Conservation (phyloP, 495 filamentous ascomycete genomes). For the Aspergillus ellipticus region DNA sequence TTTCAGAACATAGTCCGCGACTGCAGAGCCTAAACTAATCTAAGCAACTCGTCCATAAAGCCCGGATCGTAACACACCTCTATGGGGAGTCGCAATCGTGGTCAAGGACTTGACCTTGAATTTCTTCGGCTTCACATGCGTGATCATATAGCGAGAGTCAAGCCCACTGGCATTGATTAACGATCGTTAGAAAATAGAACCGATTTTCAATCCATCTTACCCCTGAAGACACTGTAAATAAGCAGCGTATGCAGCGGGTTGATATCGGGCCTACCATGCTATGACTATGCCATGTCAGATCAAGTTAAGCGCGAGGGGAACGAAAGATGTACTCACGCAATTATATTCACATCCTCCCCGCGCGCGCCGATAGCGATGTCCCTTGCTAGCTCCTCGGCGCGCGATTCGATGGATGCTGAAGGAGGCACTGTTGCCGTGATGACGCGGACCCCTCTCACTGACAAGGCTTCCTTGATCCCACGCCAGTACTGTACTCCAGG, state of each 20-base stretch:
- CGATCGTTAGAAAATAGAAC: slow-evolving; percentile 1
- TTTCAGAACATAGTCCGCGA: slow-evolving; percentile 80
- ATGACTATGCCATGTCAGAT: slow-evolving; percentile 47
- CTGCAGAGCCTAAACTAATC: slow-evolving; percentile 56
- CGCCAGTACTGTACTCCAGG: slow-evolving; percentile 89
- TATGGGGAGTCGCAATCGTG: slow-evolving; percentile 85
- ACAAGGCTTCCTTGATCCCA: slow-evolving; percentile 77
- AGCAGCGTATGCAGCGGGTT: slow-evolving; percentile 1
- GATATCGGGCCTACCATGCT: slow-evolving; percentile 57
- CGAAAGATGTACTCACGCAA: slow-evolving; percentile 60
- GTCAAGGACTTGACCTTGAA: slow-evolving; percentile 77
- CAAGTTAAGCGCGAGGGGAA: background rate
- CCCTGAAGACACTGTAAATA: slow-evolving; percentile 31
- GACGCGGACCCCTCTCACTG: slow-evolving; percentile 68
- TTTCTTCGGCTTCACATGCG: slow-evolving; percentile 62
- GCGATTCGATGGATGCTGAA: slow-evolving; percentile 71
- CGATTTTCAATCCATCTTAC: slow-evolving; percentile 29
- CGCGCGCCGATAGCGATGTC: slow-evolving; percentile 62
- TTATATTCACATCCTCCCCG: slow-evolving; percentile 79
- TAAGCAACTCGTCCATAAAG: slow-evolving; percentile 1
- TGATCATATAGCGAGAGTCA: slow-evolving; percentile 92
- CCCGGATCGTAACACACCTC: slow-evolving; percentile 44
- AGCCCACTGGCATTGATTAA: slow-evolving; percentile 60
- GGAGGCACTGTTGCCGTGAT: slow-evolving; percentile 79
- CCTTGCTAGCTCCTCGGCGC: slow-evolving; percentile 62